A percentile compares a stretch with the other conserved stretches of the same genome.
Conservation (phyloP, 495 filamentous ascomycete genomes). For the Penicillium dipodomyicola region DNA sequence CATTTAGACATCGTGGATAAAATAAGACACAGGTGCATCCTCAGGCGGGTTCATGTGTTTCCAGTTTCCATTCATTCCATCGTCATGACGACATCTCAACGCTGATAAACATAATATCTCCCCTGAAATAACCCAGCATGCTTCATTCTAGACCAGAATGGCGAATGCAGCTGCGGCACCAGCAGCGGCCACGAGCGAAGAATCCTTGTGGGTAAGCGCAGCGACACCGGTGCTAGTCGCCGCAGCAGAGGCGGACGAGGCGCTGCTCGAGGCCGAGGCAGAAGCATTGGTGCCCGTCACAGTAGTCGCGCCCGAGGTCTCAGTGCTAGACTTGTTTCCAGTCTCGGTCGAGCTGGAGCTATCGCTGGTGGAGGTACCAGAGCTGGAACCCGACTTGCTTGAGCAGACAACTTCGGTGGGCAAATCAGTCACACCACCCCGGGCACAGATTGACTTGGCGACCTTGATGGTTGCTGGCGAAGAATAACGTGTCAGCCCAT, state of each 20-base stretch:
- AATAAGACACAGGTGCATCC: constrained; percentile 4
- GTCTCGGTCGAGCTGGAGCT: constrained; percentile 21
- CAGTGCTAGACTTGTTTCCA: constrained; percentile 17
- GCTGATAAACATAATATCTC: neutral
- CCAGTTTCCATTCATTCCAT: neutral
- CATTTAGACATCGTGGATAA: neutral
- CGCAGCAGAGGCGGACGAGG: constrained; percentile 17
- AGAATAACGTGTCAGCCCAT: neutral
- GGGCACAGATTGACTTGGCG: constrained; percentile 49
- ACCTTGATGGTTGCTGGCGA: constrained; percentile 48
- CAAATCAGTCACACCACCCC: constrained; percentile 40
- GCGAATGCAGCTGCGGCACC: constrained; percentile 37
- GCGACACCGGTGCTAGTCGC: constrained; percentile 39
- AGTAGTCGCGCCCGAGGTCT: constrained; percentile 16
- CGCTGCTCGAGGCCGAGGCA: constrained; percentile 15
- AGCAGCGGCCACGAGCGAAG: constrained; percentile 34
- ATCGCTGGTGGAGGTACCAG: constrained; percentile 27
- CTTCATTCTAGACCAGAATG: constrained; percentile 29
- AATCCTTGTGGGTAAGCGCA: constrained; percentile 44
- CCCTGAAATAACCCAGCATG: neutral
- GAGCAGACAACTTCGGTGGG: constrained; percentile 38
- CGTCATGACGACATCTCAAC: neutral
- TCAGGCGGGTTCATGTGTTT: neutral
- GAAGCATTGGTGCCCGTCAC: constrained; percentile 14
- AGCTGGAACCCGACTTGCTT: constrained; percentile 20